A percentile compares a stretch with the other conserved stretches of the same genome.
These are phyloP conservation scores for Penicillium taxi DNA, from an alignment of 495 filamentous ascomycete genomes.

Conservation along the genomic window DNA sequence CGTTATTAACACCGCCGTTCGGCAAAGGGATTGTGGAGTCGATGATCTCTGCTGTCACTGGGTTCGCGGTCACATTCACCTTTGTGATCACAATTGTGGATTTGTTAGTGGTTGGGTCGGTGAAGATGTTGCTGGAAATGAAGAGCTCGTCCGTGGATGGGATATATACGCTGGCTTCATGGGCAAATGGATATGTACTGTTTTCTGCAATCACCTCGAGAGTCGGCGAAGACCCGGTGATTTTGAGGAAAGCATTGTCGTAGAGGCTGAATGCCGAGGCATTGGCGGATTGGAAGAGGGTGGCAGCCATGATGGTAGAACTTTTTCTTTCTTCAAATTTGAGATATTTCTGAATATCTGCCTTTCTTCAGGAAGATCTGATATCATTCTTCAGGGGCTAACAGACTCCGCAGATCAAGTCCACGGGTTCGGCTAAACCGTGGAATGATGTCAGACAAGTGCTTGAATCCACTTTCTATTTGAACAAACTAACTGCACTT, in stretches of 20 bases:
- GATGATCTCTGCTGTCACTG: slow-evolving; percentile 29
- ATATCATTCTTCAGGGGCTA: slow-evolving; percentile 3
- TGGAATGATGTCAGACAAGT: no score
- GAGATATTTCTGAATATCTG: not conserved
- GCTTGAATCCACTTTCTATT: no score
- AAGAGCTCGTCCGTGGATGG: slow-evolving; percentile 46
- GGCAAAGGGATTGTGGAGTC: slow-evolving; percentile 43
- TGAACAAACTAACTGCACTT: no score
- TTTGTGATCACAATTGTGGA: slow-evolving; percentile 33
- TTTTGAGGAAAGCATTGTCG: slow-evolving; percentile 27
- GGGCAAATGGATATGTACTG: slow-evolving; percentile 42
- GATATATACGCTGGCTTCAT: slow-evolving; percentile 55
- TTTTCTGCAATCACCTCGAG: slow-evolving; percentile 32
- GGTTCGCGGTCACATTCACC: slow-evolving; percentile 21
- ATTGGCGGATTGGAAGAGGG: slow-evolving; percentile 7
- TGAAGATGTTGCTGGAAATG: slow-evolving; percentile 48
- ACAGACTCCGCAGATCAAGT: no score
- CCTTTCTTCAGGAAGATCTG: not conserved
- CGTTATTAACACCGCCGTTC: slow-evolving; percentile 46
- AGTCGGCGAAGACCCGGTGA: slow-evolving; percentile 29
- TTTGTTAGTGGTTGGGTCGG: slow-evolving; percentile 21
- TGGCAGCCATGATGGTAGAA: slow-evolving; percentile 1
- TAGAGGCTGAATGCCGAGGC: slow-evolving; percentile 22
- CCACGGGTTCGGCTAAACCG: no score
- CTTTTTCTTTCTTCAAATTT: not conserved